Evolutionary conservation across 2,329 filamentous ascomycete genomes (phyloP).

Genomic region (Pseudogymnoascus sp.): DNA sequence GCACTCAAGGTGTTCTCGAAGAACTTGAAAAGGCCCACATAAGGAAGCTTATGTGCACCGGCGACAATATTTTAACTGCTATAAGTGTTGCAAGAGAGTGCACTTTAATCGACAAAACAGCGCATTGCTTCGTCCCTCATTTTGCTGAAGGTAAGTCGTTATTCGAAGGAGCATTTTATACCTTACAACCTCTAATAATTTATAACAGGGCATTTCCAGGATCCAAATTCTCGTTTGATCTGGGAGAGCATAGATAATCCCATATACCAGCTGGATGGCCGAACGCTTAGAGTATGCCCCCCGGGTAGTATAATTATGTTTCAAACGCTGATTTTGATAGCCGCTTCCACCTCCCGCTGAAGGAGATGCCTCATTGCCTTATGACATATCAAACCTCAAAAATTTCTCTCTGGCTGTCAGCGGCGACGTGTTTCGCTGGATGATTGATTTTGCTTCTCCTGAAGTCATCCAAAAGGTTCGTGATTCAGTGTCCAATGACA

Average conservation of each 20-base stretch:
- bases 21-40: constrained; percentile 81
- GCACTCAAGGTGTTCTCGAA: constrained; percentile 70
- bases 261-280: constrained; percentile 67
- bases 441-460: constrained; percentile 83
- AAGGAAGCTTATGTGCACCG: constrained; percentile 90
- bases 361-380: constrained; percentile 75
- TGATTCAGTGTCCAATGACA: constrained; percentile 13
- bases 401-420: constrained; percentile 87
- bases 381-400: constrained; percentile 70
- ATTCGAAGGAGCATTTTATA: neutral
- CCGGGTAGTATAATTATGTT: neutral
- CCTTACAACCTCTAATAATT: neutral
- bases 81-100: constrained; percentile 94
- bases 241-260: constrained; percentile 97
- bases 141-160: constrained; percentile 60
- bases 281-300: constrained; percentile 60
- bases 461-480: constrained; percentile 64
- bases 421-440: constrained; percentile 94
- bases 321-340: constrained; percentile 32
- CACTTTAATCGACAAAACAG: constrained; percentile 67
- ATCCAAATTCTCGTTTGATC: constrained; percentile 63
- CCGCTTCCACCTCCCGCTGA: constrained; percentile 65
- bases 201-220: constrained; percentile 56
- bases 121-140: constrained; percentile 88
- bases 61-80: constrained; percentile 94